Evolutionary conservation across 1,284 basidiomycete genomes (phyloP).

Genomic region (Puccinia novopanici): DNA sequence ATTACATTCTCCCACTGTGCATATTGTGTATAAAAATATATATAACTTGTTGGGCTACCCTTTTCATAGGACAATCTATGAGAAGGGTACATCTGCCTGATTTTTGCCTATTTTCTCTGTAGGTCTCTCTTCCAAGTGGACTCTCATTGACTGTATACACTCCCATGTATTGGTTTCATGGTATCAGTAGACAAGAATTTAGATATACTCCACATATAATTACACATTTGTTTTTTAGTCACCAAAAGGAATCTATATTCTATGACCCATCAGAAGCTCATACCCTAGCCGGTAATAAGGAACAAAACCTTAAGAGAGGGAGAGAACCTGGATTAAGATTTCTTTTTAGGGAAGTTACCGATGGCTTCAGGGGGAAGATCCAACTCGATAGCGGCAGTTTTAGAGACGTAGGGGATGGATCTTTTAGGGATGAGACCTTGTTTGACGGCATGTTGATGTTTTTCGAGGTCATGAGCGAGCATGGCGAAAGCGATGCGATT

Average conservation of each 20-base stretch:
- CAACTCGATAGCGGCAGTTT: constrained; percentile 53
- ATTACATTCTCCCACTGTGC: not conserved
- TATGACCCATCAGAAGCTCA: not conserved
- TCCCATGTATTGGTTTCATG: not conserved
- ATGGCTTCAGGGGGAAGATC: constrained; percentile 34
- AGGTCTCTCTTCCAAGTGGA: not conserved
- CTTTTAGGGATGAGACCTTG: constrained; percentile 51
- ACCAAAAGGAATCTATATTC: not conserved
- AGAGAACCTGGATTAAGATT: not conserved
- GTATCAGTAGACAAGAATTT: constrained; percentile 3
- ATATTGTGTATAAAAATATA: not conserved
- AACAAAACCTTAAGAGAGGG: not conserved
- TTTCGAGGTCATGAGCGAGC: constrained; percentile 68
- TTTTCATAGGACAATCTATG: too few species aligned
- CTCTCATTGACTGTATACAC: not conserved
- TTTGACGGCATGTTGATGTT: constrained; percentile 55
- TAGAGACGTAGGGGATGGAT: constrained; percentile 54
- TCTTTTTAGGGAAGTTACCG: constrained; percentile 46
- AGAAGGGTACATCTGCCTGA: too few species aligned
- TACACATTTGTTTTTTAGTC: not conserved
- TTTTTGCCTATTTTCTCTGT: too few species aligned
- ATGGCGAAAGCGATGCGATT: constrained; percentile 84
- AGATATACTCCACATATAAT: too few species aligned
- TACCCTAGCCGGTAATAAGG: not conserved
- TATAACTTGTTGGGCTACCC: not conserved